Base-by-base conservation (phyloP, 2,329 filamentous ascomycete species). In the Penicillium verrucosum region DNA sequence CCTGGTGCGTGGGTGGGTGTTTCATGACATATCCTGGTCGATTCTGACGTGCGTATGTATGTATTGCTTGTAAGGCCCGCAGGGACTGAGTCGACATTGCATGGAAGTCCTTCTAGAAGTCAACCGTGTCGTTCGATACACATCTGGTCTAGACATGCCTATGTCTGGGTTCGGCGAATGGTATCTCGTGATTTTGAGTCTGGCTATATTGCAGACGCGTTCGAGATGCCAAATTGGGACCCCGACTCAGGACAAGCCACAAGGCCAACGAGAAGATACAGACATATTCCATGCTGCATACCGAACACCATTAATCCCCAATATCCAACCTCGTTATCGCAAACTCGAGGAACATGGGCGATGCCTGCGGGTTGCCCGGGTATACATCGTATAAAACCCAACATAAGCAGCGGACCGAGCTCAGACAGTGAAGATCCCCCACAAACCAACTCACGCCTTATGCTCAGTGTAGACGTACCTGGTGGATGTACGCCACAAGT, bases 11-110 rank as follows among this genome's bases (percentile, higher is more conserved):
- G 6, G n/a, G 21, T 6, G 25, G 5, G 32, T 43, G 53, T 51
- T 56, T 56, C 53, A 51, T 38, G 14, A 51, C 36, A 44, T 53
- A 55, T 36, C 53, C 47, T 21, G 40, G 47, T 45, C 21, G 23
- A 23, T 38, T 51, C 7, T 38, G 30, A 29, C 5, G 30, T 51
- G 38, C 29, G n/a, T 49, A 12, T 41, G 21, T 41, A 41, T 41
- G 41, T 44, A 9, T 54, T 25, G n/a, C 29, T 25, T 9, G 37
- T 41, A 32, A 51, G 16, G 37, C 12, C 23, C 21, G 34, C 10
- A 29, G 18, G 27, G 27, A 7, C 23, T 18, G 21, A 18, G 10
- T 21, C 27, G 18, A 49, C 3, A 29, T 32, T 54, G 44, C 44
- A 40, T 32, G 18, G 29, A 18, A 47, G 14, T 3, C 14, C 9